Base-by-base conservation (phyloP, 2,329 filamentous ascomycete genomes). In the Trichophyton mentagrophytes region DNA sequence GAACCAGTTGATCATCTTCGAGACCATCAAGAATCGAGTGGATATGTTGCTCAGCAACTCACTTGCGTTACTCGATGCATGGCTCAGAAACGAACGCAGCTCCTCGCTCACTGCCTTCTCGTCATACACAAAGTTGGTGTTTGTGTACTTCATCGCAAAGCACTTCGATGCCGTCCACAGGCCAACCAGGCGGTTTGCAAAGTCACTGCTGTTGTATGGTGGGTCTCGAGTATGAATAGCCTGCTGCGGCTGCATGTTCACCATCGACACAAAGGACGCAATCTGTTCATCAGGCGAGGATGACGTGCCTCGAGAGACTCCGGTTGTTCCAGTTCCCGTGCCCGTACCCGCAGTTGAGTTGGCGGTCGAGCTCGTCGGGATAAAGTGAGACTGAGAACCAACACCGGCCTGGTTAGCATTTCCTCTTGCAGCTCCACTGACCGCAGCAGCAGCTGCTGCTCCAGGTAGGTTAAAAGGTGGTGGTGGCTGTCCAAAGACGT, bases 1-100 rank as follows among this genome's bases (percentile, higher is more conserved):
- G 53, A 67, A 69, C 27, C 61, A 65, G 57, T 70, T 69, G 47
- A 73, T 67, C 2, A 68, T 66, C 38, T 69, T 70, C 8, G 67
- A 62, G 8, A 73, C 59, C 11, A 69, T 62, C 4, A 66, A 60
- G 22, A 61, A 65, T 13, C 70, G 63, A 3, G 68, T 70, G 3
- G 56, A 46, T 2, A 64, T 33, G 33, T 67, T 65, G 5, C 61
- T 61, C 15, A 72, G 62, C 36, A 72, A 66, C 11, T 62, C 58
- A 5, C 63, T 57, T 1, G 58, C 38, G 15, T 44, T 55, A 25
- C 64, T 61, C 2, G 65, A 62, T 27, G 66, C 64, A 0, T 60
- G 38, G 62, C 65, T 66, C 59, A 70, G 51, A 60, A 67, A 66
- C 2, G 66, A 62, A 56, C 65, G 65, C 42, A 67, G 55, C 6